Evolutionary conservation across 371 early-diverging fungal genomes (phyloP).

Genomic region (Entomophthora muscae): DNA sequence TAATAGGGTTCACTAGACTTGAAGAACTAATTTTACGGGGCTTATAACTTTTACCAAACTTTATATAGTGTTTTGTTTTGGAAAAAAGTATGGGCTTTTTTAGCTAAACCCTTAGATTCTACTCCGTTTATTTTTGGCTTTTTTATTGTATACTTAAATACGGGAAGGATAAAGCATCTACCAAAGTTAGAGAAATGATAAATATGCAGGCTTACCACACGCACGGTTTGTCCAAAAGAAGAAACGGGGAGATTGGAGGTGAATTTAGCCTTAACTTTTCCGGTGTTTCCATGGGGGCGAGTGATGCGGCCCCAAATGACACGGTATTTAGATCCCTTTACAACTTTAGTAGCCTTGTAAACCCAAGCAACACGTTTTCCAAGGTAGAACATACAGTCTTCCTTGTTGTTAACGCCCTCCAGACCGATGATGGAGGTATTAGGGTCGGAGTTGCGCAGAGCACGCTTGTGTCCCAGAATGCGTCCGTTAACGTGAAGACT

Average conservation of each 20-base stretch:
- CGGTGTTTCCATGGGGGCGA: constrained; percentile 88
- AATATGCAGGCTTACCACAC: constrained; percentile 47
- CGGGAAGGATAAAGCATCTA: constrained; percentile 89
- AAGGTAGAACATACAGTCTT: constrained; percentile 65
- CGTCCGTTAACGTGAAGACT: constrained; percentile 96
- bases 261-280: constrained; percentile 94
- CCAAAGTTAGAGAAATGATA: background rate
- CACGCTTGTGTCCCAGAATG: constrained; percentile 84
- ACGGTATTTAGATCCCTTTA: constrained; percentile 83
- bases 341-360: constrained; percentile 74
- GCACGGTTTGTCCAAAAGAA: constrained; percentile 78
- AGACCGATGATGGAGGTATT: constrained; percentile 81
- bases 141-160: too few species aligned
- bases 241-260: constrained; percentile 88
- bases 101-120: too few species aligned
- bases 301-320: constrained; percentile 95
- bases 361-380: constrained; percentile 72
- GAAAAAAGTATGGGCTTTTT: too few species aligned
- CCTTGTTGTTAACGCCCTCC: constrained; percentile 77
- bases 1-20: too few species aligned
- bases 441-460: constrained; percentile 78
- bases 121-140: too few species aligned
- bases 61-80: too few species aligned
- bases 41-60: too few species aligned
- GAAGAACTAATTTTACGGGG: too few species aligned